These are phyloP conservation scores for Geotrichum phurueaensis DNA, from an alignment of 1,139 yeast species.

Conservation along the genomic window DNA sequence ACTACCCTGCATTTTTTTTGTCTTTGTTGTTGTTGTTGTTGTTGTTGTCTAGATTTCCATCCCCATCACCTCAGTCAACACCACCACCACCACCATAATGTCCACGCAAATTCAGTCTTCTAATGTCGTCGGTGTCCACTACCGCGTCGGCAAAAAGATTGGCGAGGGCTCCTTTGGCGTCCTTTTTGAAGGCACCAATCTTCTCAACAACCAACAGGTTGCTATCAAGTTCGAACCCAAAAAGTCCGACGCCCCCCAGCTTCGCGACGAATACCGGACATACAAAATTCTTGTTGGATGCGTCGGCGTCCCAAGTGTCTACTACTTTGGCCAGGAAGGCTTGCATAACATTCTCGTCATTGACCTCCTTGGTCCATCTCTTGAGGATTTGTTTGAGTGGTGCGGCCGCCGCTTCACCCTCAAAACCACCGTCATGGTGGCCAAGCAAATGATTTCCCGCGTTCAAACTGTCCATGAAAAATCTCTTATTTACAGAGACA, in stretches of 20 bases:
- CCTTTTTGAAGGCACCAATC: conserved; percentile 88
- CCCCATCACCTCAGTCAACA: conserved; percentile 51
- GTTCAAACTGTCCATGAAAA: conserved; percentile 86
- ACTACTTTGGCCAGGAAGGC: conserved; percentile 97
- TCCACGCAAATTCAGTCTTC: conserved; percentile 35
- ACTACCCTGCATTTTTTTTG: conserved; percentile 26
- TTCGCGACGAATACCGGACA: conserved; percentile 91
- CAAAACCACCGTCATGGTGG: conserved; percentile 85
- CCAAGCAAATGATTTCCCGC: conserved; percentile 84
- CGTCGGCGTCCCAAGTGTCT: conserved; percentile 87
- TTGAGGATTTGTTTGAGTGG: conserved; percentile 97
- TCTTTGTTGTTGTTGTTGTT: not conserved
- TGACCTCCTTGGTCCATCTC: conserved; percentile 88
- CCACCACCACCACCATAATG: conserved; percentile 40
- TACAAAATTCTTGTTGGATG: conserved; percentile 79
- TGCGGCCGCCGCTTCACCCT: conserved; percentile 86
- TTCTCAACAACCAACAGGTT: conserved; percentile 73
- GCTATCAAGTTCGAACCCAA: conserved; percentile 79
- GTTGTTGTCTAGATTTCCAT: not conserved
- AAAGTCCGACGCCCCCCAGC: conserved; percentile 95
- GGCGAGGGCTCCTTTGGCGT: conserved; percentile 99
- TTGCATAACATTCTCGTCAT: conserved; percentile 88
- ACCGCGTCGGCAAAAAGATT: conserved; percentile 91
- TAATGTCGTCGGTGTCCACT: conserved; percentile 65
- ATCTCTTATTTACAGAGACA: conserved; percentile 87